A percentile compares a stretch with the other conserved stretches of the same genome.
Evolutionary conservation across 192 early-diverging fungal genomes (phyloP).

Genomic region (Neocallimastix lanati): DNA sequence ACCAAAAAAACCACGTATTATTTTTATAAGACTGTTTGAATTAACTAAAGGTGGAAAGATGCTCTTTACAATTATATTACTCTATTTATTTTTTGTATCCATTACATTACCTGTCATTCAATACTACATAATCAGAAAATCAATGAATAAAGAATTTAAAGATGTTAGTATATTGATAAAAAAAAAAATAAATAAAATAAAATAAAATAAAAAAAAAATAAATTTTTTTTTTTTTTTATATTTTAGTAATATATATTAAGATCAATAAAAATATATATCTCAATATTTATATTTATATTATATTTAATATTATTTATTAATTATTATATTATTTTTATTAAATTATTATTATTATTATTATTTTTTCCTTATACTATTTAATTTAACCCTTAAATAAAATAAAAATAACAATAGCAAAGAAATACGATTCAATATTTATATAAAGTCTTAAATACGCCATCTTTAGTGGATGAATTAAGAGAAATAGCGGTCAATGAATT

Average conservation of each 20-base stretch:
- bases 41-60: not conserved
- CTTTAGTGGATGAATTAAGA: not conserved
- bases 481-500: not conserved
- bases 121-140: not conserved
- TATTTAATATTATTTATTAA: no score
- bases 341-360: no score
- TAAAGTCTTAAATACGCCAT: not conserved
- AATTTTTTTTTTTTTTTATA: no score
- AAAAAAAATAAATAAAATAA: no score
- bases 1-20: not conserved
- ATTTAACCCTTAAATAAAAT: no score
- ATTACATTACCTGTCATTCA: not conserved
- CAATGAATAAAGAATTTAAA: not conserved
- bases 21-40: not conserved
- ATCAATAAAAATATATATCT: no score
- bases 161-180: not conserved
- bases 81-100: not conserved
- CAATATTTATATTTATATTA: no score
- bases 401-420: not conserved
- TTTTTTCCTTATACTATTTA: no score
- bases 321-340: no score
- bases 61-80: not conserved
- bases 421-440: not conserved
- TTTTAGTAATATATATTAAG: no score
- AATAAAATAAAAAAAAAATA: no score